Evolutionary conservation across 768 basidiomycete species (phyloP), one percentile per base, ranked within the genome.

Genomic region (Pilatotrama ljubarskyi): DNA sequence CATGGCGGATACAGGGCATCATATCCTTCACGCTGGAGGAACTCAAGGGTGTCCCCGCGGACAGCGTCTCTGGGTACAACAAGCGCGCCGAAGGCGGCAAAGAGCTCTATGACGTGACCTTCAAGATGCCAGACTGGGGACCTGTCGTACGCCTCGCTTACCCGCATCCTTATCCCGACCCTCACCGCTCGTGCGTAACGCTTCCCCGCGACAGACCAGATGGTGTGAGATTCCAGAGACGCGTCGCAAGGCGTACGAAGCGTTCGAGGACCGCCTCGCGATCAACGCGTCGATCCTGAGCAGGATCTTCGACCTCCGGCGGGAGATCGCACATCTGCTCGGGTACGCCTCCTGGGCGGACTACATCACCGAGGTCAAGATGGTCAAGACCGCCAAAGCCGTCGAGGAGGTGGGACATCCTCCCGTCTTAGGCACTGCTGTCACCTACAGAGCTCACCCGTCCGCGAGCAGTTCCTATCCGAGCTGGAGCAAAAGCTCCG

Each of bases 301-400:
- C 64, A 86, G 84, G 64, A 84, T 84, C 32, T 80, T 93, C 46
- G 80, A 79, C 48, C 78, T 94, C 2, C 88, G 93, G 42, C 85
- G 87, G 29, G 71, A 85, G 69, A 86, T 90, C 46, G 86, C 88
- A 0, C 75, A 74, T 38, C 68, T 94, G 9, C 77, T 95, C 13
- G 83, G 82, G 9, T 95, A 94, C 68, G 73, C 84, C 20, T 91
- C 84, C 9, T 93, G 91, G 84, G 93, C 91, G 1, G 91, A 91
- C 72, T 94, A 88, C 70, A 73, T 86, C 40, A 91, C 93, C 1
- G 93, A 95, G 70, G 81, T 84, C 46, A 91, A 91, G 77, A 93
- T 93, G 91, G 83, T 90, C 64, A 93, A 93, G 73, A 81, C 77
- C 37, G 87, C 83, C 0, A 75, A 82, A 43, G 81, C 79, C 20